Conservation (phyloP, 2,329 filamentous ascomycete genomes). For the Talaromyces sp. region DNA sequence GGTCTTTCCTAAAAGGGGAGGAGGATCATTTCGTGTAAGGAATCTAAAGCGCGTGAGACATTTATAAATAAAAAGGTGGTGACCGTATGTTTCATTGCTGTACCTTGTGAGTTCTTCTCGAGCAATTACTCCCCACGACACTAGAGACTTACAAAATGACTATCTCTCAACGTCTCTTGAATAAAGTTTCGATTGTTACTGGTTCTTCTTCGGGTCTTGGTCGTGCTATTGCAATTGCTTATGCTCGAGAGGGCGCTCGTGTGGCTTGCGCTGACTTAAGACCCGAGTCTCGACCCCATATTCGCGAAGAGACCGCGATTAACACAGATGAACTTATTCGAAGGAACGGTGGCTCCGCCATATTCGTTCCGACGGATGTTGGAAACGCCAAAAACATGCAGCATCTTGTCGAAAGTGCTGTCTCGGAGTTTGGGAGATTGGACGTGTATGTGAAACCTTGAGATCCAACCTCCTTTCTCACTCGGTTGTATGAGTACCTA, state of each 20-base stretch:
- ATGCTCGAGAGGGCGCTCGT: slow-evolving; percentile 24
- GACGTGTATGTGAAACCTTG: background rate
- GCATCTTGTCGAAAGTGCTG: slow-evolving; percentile 34
- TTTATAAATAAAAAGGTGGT: background rate
- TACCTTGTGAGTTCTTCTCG: background rate
- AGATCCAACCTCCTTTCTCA: background rate
- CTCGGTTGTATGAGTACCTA: background rate
- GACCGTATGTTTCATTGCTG: background rate
- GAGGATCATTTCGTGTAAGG: background rate
- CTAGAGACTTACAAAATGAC: background rate
- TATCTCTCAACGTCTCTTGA: background rate
- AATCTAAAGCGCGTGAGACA: background rate
- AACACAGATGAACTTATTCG: slow-evolving; percentile 42
- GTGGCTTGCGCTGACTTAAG: slow-evolving; percentile 24
- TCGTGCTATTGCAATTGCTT: slow-evolving; percentile 22
- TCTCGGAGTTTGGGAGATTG: slow-evolving; percentile 22
- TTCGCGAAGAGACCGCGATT: slow-evolving; percentile 22
- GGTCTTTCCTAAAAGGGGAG: background rate
- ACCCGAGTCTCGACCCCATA: slow-evolving; percentile 11
- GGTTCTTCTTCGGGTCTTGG: slow-evolving; percentile 24
- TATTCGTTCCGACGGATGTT: slow-evolving; percentile 48
- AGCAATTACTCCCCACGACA: background rate
- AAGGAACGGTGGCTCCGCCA: slow-evolving; percentile 32
- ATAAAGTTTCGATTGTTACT: slow-evolving; percentile 23
- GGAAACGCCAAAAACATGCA: slow-evolving; percentile 37